A percentile compares a stretch with the other conserved stretches of the same genome.
These are phyloP conservation scores for Hygrophorus pudorinus DNA, from an alignment of 768 basidiomycete species.

Conservation along the genomic window DNA sequence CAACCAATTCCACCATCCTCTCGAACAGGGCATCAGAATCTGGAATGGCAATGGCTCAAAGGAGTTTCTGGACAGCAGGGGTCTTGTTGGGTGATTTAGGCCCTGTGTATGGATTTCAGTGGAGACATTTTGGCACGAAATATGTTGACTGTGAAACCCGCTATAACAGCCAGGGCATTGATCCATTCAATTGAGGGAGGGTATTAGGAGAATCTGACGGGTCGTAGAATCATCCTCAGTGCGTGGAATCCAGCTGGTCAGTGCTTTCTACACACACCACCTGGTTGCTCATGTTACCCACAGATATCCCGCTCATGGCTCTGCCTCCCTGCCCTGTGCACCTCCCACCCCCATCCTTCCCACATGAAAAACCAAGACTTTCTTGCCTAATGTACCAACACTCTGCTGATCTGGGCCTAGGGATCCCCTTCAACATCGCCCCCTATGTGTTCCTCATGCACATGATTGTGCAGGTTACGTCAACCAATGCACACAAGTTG, in stretches of 20 bases:
- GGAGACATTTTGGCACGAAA: constrained; percentile 88
- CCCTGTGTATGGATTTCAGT: constrained; percentile 96
- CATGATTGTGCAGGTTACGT: constrained; percentile 92
- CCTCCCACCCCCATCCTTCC: constrained; percentile 45
- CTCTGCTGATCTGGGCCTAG: constrained; percentile 93
- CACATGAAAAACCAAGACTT: constrained; percentile 53
- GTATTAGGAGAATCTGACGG: constrained; percentile 84
- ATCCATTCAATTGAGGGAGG: constrained; percentile 86
- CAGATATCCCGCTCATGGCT: constrained; percentile 92
- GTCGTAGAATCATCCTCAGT: constrained; percentile 86
- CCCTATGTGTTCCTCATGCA: constrained; percentile 96
- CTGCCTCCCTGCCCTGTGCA: constrained; percentile 97
- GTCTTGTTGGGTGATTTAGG: constrained; percentile 87
- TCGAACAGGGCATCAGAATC: constrained; percentile 83
- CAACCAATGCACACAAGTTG: constrained; percentile 79
- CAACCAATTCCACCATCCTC: constrained; percentile 71
- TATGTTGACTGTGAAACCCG: constrained; percentile 67
- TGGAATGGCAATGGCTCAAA: constrained; percentile 96
- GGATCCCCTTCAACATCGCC: constrained; percentile 98
- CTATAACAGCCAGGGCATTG: constrained; percentile 80
- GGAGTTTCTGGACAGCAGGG: constrained; percentile 76
- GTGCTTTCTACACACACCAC: not conserved
- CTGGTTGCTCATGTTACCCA: not conserved
- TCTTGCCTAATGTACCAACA: constrained; percentile 98
- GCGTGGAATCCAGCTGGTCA: constrained; percentile 96